Conservation (phyloP, 1,284 basidiomycete genomes). For the Grifola frondosa region DNA sequence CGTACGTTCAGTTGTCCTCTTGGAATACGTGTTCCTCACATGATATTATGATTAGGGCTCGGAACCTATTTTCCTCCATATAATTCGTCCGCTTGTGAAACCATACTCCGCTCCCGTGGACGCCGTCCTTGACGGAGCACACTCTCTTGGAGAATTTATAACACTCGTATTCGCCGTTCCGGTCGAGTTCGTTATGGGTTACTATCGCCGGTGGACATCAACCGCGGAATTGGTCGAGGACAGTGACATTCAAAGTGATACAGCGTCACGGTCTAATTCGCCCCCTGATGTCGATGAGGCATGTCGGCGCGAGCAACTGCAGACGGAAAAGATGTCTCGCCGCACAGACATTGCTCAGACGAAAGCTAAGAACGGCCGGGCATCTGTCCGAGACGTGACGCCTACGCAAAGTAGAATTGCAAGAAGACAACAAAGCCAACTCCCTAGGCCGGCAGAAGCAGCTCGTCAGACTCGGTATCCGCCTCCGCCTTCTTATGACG, state of each 20-base stretch:
- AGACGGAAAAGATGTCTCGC: no score
- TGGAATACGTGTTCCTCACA: background rate
- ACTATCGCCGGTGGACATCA: conserved; percentile 38
- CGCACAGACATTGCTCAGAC: no score
- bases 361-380: no score
- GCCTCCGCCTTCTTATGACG: conserved; percentile 34
- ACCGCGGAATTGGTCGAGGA: conserved; percentile 7
- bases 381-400: no score
- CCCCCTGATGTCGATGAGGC: no score
- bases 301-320: no score
- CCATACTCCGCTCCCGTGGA: conserved; percentile 67
- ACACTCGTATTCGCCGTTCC: conserved; percentile 57
- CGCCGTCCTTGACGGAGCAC: conserved; percentile 51
- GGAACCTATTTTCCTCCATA: conserved; percentile 74
- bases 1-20: conserved; percentile 42
- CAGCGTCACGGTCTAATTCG: no score
- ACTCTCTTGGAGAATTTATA: conserved; percentile 65
- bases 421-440: conserved; percentile 1
- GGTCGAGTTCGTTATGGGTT: conserved; percentile 42
- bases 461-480: conserved; percentile 41
- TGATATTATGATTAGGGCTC: conserved; percentile 53
- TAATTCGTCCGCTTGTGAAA: conserved; percentile 69
- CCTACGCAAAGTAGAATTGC: background rate
- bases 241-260: no score
- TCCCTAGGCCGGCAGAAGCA: conserved; percentile 6